Percentiles rank a stretch among this genome's conserved stretches.
Evolutionary conservation across 495 filamentous ascomycete genomes (phyloP).

Genomic region (Peziza echinospora): DNA sequence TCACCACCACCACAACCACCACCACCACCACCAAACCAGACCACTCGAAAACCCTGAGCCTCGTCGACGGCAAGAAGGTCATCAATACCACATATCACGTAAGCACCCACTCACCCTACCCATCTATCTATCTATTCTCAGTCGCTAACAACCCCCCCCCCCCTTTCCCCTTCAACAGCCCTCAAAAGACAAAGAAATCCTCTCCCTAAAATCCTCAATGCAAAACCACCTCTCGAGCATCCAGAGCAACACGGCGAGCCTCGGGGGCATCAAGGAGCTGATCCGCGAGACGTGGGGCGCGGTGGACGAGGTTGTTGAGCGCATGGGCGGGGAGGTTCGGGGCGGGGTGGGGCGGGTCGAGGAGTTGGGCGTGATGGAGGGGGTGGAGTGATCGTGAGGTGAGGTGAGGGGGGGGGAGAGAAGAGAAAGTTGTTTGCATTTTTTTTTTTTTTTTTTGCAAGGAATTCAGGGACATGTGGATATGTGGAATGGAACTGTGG

Average conservation of each 20-base stretch:
- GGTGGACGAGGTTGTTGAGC: not conserved
- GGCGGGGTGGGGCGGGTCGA: constrained; percentile 22
- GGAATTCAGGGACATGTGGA: not conserved
- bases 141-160: too few species aligned
- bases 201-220: not conserved
- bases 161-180: too few species aligned
- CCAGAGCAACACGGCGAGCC: not conserved
- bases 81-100: too few species aligned
- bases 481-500: not conserved
- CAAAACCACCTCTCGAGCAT: not conserved
- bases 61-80: too few species aligned
- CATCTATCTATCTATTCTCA: too few species aligned
- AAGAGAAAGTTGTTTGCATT: not conserved
- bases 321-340: constrained; percentile 6
- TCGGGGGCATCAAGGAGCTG: not conserved
- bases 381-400: not conserved
- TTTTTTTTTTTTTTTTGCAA: too few species aligned
- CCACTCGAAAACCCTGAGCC: too few species aligned
- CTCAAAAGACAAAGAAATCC: not conserved
- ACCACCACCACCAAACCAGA: too few species aligned
- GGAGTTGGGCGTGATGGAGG: constrained; percentile 17
- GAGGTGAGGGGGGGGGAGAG: not conserved
- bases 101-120: too few species aligned
- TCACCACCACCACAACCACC: too few species aligned
- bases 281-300: not conserved